Evolutionary conservation across 2,329 filamentous ascomycete species (phyloP).

Genomic region (Penicillium sp.): DNA sequence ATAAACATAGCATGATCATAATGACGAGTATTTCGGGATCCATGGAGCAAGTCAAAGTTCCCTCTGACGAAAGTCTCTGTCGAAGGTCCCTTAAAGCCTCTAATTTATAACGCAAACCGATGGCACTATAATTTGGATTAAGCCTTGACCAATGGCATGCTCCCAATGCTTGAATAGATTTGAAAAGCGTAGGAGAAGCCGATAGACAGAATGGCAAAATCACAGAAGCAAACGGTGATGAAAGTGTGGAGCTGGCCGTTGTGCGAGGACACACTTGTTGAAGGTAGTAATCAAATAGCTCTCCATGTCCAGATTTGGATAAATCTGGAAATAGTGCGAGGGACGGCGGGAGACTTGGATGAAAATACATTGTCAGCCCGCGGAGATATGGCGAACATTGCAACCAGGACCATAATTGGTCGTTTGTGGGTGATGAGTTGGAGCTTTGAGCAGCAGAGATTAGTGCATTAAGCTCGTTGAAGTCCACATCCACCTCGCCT

Average conservation of each 20-base stretch:
- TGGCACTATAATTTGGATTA: constrained; percentile 30
- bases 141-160: constrained; percentile 40
- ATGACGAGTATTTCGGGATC: constrained; percentile 42
- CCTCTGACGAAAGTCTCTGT: constrained; percentile 31
- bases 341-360: constrained; percentile 13
- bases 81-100: constrained; percentile 40
- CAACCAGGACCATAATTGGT: constrained; percentile 10
- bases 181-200: constrained; percentile 39
- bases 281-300: constrained; percentile 43
- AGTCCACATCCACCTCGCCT: constrained; percentile 26
- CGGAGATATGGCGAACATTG: constrained; percentile 4
- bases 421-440: constrained; percentile 3
- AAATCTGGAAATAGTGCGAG: constrained; percentile 34
- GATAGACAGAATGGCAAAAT: constrained; percentile 42
- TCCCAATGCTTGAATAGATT: constrained; percentile 40
- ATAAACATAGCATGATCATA: constrained; percentile 50
- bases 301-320: constrained; percentile 28
- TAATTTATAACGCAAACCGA: constrained; percentile 40
- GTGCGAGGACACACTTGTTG: constrained; percentile 43
- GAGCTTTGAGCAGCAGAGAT: constrained; percentile 5
- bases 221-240: constrained; percentile 42
- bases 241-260: constrained; percentile 35
- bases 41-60: constrained; percentile 26
- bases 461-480: constrained; percentile 24
- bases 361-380: background rate